Evolutionary conservation across 768 basidiomycete species (phyloP), one percentile per base, ranked within the genome.

Genomic region (Omphalotus guepiniiformis): DNA sequence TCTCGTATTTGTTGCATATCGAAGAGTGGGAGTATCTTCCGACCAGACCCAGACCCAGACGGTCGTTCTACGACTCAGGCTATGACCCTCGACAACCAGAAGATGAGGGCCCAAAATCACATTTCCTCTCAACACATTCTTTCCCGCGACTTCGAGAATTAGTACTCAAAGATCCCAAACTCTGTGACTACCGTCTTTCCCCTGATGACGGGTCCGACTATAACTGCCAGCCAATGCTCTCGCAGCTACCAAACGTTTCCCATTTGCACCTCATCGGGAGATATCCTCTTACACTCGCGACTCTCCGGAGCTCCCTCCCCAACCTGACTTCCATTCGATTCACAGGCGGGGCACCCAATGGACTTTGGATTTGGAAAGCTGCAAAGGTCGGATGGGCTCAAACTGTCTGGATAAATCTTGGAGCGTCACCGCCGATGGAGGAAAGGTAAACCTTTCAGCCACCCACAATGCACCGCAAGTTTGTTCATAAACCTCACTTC

Each of bases 1-100:
- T 55, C 6, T 39, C 42, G 11, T 55, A 45, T 42, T 39, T 55
- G n/a, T 42, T 37, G 18, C 49, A 54, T 36, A 48, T 52, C 37
- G 29, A 39, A 12, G 36, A 48, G 37, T 47, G 15, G 22, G 46
- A 48, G 21, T n/a, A 18, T 29, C n/a, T n/a, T n/a, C n/a, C 2
- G 36, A 22, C 25, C 4, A 9, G 13, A 4, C 27, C 27, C 41
- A 2, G 25, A 25, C 18, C n/a, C 36, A 16, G 46, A 51, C 29
- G 47, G 43, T 18, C 35, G 47, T n/a, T 36, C 30, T 11, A 23
- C 22, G 11, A 15, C 13, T 9, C 19, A n/a, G 0, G 7, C 35
- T 13, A n/a, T 37, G 16, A n/a, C n/a, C n/a, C 35, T 37, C 12
- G 39, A 23, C 16, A 12, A 21, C n/a, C 25, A n/a, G 39, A 23